Evolutionary conservation across 1,284 basidiomycete genomes (phyloP), one percentile per base, ranked within the genome.

Genomic region (Moesziomyces sp.): DNA sequence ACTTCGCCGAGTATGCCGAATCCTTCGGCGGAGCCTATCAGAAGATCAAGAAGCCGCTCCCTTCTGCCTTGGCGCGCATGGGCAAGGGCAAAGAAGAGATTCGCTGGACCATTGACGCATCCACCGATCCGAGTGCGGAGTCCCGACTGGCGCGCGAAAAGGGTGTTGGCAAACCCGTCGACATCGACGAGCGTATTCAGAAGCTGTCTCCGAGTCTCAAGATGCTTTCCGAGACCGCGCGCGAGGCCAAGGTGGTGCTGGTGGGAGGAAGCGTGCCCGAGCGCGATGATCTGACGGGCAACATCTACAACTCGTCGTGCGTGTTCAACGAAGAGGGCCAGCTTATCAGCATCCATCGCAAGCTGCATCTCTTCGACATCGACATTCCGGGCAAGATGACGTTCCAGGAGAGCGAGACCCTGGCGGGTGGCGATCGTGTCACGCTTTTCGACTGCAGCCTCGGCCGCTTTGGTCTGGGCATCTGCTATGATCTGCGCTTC

Each of bases 311-410:
- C 63, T 83, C 82, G 5, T 71, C 74, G 40, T 71, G 69, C 48
- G 93, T 94, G 3, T 97, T 95, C 85, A 90, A 92, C 71, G 93
- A 93, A 0, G 82, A 91, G 84, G 95, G 95, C 14, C 89, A 92
- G 52, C 88, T 98, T 44, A 89, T 99, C 28, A 91, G 92, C 0
- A 89, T 89, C 40, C 93, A 98, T 84, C 90, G 96, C 56, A 98
- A 99, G 85, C 89, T 99, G 1, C 97, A 99, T 83, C 87, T 99
- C 10, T 99, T 99, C 83, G 96, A 99, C 84, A 98, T 99, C 68
- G 93, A 99, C 83, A 96, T 98, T 58, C 94, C 94, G 0, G 96
- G 96, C 19, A 91, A 93, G 84, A 97, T 99, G 85, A 94, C 87
- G 5, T 99, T 99, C 89, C 96, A 97, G 91, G 97, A 99, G 87